phyloP scores from a whole-genome alignment of 2,329 filamentous ascomycete genomes.

The Mycosphaerella arachidis region DNA sequence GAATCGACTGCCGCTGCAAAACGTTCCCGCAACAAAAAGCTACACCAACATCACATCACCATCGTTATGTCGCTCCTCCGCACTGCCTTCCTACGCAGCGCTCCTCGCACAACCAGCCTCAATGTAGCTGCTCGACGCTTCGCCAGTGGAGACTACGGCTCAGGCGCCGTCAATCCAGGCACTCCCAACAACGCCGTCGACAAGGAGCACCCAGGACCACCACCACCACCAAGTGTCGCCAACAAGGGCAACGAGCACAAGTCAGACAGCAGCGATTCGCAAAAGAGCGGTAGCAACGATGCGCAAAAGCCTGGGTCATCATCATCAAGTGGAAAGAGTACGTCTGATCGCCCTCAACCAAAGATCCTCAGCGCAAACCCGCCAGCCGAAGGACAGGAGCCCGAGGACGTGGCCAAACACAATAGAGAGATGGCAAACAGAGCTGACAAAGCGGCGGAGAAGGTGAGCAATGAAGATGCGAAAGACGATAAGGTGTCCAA shows the following conservation, averaged over 20 bases:
- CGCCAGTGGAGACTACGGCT: slow-evolving; percentile 4
- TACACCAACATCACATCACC: not conserved
- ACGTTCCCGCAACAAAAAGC: not conserved
- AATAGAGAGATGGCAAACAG: slow-evolving; percentile 43
- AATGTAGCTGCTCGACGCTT: not conserved
- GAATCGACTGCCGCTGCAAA: not conserved
- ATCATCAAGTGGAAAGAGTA: slow-evolving; percentile 3
- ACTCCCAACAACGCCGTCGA: slow-evolving; percentile 1
- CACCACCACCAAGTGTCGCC: slow-evolving; percentile 1
- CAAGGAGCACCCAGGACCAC: slow-evolving; percentile 6
- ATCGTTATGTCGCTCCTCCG: slow-evolving; percentile 4
- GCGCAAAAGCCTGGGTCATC: not conserved
- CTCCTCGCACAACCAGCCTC: not conserved
- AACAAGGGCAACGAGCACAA: not conserved
- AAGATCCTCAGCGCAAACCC: slow-evolving; percentile 11
- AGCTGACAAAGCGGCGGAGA: slow-evolving; percentile 34
- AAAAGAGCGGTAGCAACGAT: not conserved
- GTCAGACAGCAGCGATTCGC: not conserved
- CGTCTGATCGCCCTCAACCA: slow-evolving; percentile 5
- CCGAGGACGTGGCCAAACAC: slow-evolving; percentile 15
- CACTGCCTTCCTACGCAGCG: not conserved
- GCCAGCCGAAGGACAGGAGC: slow-evolving; percentile 7
- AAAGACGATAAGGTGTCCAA: slow-evolving; percentile 11
- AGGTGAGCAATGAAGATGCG: slow-evolving; percentile 4
- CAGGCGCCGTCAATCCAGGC: slow-evolving; percentile 1